Conservation (phyloP, 139 green algal species). For the Picochlorum sp. region DNA sequence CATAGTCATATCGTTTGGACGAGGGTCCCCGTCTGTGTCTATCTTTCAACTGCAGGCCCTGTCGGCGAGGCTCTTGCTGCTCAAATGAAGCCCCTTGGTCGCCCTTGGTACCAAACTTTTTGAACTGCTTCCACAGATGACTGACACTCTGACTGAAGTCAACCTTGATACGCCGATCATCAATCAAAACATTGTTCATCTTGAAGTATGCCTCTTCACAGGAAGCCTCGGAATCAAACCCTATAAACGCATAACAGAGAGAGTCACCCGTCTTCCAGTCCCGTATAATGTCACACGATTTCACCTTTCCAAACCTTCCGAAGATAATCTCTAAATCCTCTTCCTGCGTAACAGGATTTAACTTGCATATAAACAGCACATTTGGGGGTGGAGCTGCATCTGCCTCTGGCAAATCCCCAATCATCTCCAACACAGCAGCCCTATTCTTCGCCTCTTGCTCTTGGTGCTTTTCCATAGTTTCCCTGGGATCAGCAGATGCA, state of each 20-base stretch:
- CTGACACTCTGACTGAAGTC: constrained; percentile 82
- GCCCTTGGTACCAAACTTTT: constrained; percentile 39
- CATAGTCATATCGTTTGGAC: no score
- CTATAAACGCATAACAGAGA: constrained; percentile 92
- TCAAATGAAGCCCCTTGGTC: constrained; percentile 14
- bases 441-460: constrained; percentile 73
- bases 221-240: constrained; percentile 70
- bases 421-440: constrained; percentile 97
- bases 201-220: constrained; percentile 95
- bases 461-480: constrained; percentile 69
- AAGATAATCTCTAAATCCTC: constrained; percentile 99
- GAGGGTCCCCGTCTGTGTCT: no score
- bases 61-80: not conserved
- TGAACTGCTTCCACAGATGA: constrained; percentile 92
- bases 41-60: no score
- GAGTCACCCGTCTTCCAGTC: constrained; percentile 94
- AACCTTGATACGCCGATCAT: constrained; percentile 82
- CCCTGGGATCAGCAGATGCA: constrained; percentile 58
- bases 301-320: constrained; percentile 86
- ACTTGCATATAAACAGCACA: constrained; percentile 98
- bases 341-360: constrained; percentile 88
- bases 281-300: constrained; percentile 86
- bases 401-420: constrained; percentile 83
- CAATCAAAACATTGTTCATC: constrained; percentile 99
- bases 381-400: constrained; percentile 87